A percentile compares a stretch with the other conserved stretches of the same genome.
phyloP scores from a whole-genome alignment of 1,284 basidiomycete genomes.

The Meripilus lineatus region DNA sequence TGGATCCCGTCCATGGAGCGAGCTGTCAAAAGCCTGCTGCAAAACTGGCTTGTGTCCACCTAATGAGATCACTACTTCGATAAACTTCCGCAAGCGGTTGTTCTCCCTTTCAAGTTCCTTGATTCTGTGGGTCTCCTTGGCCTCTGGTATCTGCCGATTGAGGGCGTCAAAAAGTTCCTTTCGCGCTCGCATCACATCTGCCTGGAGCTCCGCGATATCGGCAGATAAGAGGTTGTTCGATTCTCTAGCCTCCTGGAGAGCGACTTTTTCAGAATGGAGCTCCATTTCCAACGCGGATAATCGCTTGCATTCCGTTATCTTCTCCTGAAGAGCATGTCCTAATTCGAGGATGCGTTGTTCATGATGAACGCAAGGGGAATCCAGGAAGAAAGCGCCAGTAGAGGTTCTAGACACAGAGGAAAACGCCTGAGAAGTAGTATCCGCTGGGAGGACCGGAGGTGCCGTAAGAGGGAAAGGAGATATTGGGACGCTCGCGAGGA shows the following conservation, averaged over 20 bases:
- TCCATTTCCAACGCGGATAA: slow-evolving; percentile 18
- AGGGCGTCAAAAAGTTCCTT: slow-evolving; percentile 24
- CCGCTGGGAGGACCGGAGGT: too few species aligned
- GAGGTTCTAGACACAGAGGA: too few species aligned
- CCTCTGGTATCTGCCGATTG: slow-evolving; percentile 18
- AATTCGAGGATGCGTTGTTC: too few species aligned
- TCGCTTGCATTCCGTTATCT: too few species aligned
- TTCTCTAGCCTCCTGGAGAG: slow-evolving; percentile 11
- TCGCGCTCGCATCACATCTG: slow-evolving; percentile 26
- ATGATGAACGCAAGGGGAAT: background rate
- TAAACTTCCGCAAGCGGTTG: slow-evolving; percentile 26
- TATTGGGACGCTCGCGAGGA: slow-evolving; percentile 3
- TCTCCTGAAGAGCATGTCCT: too few species aligned
- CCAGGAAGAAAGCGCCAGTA: slow-evolving; percentile 2
- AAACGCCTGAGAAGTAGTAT: too few species aligned
- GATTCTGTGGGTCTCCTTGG: slow-evolving; percentile 18
- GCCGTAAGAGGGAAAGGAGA: background rate
- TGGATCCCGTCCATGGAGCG: slow-evolving; percentile 24
- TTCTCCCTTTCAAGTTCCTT: slow-evolving; percentile 18
- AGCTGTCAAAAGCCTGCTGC: slow-evolving; percentile 15
- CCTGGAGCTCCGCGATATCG: slow-evolving; percentile 15
- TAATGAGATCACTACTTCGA: slow-evolving; percentile 26
- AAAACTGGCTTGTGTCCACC: slow-evolving; percentile 25
- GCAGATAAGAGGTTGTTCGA: slow-evolving; percentile 10
- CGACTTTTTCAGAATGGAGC: slow-evolving; percentile 13